Percentiles rank a stretch among this genome's conserved stretches.
phyloP scores from a whole-genome alignment of 768 basidiomycete species.

The Leccinum disarticulatum region DNA sequence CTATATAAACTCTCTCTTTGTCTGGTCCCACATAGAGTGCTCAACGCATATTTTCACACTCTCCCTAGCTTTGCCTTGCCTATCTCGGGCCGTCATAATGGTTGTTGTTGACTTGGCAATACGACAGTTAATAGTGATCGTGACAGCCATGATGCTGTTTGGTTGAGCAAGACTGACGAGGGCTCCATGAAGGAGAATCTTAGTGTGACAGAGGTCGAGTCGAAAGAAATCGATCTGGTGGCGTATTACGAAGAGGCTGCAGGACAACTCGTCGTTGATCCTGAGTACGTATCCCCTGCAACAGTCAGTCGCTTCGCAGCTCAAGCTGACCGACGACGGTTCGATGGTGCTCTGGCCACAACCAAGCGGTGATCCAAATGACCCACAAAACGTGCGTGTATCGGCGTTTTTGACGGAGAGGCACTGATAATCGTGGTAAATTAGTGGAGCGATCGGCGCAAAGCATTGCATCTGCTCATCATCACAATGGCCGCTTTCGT shows the following conservation, averaged over 20 bases:
- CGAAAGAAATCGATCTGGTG: slow-evolving; percentile 32
- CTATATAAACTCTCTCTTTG: too few species aligned
- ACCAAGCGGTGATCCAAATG: slow-evolving; percentile 46
- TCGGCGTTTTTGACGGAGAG: background rate
- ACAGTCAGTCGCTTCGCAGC: slow-evolving; percentile 38
- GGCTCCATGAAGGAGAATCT: slow-evolving; percentile 1
- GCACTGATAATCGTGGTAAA: background rate
- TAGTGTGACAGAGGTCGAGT: background rate
- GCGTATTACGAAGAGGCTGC: slow-evolving; percentile 54
- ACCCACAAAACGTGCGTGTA: slow-evolving; percentile 51
- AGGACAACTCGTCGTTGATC: slow-evolving; percentile 62
- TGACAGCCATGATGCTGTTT: background rate
- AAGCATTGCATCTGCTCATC: slow-evolving; percentile 46
- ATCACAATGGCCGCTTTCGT: slow-evolving; percentile 52
- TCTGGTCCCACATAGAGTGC: too few species aligned
- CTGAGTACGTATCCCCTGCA: slow-evolving; percentile 40
- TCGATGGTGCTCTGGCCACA: slow-evolving; percentile 56
- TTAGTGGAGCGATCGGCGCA: slow-evolving; percentile 46
- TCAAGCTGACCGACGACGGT: slow-evolving; percentile 48
- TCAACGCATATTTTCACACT: too few species aligned
- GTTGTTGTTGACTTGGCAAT: too few species aligned
- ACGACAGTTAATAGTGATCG: background rate
- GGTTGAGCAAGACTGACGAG: background rate
- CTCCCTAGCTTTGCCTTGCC: too few species aligned
- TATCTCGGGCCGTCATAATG: too few species aligned